A percentile compares a stretch with the other conserved stretches of the same genome.
Conservation (phyloP, 305 asterid species). For the Fraxinus floribunda region DNA sequence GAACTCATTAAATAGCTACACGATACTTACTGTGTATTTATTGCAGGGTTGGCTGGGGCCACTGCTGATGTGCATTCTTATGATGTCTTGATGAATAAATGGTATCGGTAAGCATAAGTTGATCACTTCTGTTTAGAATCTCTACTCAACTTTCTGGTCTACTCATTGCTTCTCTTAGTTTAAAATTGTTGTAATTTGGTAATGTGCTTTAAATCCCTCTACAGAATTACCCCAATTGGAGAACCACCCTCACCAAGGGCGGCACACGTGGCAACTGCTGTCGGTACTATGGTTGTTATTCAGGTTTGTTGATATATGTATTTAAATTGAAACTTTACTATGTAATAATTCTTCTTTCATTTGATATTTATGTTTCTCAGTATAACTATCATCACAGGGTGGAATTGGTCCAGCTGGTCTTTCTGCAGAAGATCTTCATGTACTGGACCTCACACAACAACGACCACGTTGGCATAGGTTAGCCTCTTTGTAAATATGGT, state of each 20-base stretch:
- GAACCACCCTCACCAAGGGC: constrained; percentile 99
- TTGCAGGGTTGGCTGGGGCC: constrained; percentile 97
- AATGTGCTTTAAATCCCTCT: constrained; percentile 16
- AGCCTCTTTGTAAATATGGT: constrained; percentile 23
- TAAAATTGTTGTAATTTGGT: neutral
- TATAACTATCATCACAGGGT: constrained; percentile 50
- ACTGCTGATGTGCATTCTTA: constrained; percentile 97
- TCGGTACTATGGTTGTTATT: constrained; percentile 97
- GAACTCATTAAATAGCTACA: constrained; percentile 9
- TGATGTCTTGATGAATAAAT: constrained; percentile 83
- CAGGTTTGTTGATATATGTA: constrained; percentile 55
- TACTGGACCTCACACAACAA: constrained; percentile 92
- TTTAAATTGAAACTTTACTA: constrained; percentile 3
- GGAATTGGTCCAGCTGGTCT: constrained; percentile 99
- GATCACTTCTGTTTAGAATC: constrained; percentile 4
- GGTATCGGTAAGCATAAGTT: constrained; percentile 70
- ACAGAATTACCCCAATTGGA: constrained; percentile 89
- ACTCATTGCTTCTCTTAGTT: neutral
- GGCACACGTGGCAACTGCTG: constrained; percentile 98
- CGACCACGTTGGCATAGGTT: constrained; percentile 98
- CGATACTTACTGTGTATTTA: constrained; percentile 16
- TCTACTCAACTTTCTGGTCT: constrained; percentile 1
- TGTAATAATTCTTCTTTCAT: neutral
- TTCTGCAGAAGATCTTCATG: constrained; percentile 99
- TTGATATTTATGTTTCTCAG: neutral